Base-by-base conservation (phyloP, 805 yeast genomes). In the Suhomyces emberorum region DNA sequence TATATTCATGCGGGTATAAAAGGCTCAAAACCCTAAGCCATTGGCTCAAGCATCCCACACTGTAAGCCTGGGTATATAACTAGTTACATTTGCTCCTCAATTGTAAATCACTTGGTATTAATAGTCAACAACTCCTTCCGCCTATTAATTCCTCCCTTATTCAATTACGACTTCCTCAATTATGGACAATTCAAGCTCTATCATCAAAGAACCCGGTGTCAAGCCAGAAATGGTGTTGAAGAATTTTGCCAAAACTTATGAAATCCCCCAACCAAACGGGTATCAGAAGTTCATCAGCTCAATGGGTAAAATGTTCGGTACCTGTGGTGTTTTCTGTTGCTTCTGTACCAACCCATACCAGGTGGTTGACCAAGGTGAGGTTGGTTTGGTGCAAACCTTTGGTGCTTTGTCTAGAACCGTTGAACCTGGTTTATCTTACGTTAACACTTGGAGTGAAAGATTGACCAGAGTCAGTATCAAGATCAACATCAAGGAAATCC, bases 381-480 rank as follows among this genome's bases (percentile, higher is more conserved):
- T 81, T 38, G 88, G 88, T 10, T 66, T 81, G 38, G 65, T 81
- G 34, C 81, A 83, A 36, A 70, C 72, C 26, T 81, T 79, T 51
- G 88, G 88, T 46, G 79, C 81, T 35, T 64, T 81, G 42, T 64
- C 80, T 37, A 66, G 79, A 53, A 68, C 80, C 8, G 82, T 76
- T 20, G 87, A 81, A 53, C 87, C 88, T 4, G 88, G 88, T 32
- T 69, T 81, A 28, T 63, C 73, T 12, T 75, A 76, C 48, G 79
- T 81, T 34, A 81, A 81, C 57, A 77, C 78, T n/a, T 67, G 80
- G 64, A 69, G 79, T 34, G 88, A 81, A 50, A 70, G 61, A 39
- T 55, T 81, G 44, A 59, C 62, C 41, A 47, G 53, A 16, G 80
- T 77, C 12, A 70, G 72, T 46, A 69, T 81, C 47, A 76, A 72